Conservation (phyloP, 805 yeast species). For the Saturnispora kantuleensis region DNA sequence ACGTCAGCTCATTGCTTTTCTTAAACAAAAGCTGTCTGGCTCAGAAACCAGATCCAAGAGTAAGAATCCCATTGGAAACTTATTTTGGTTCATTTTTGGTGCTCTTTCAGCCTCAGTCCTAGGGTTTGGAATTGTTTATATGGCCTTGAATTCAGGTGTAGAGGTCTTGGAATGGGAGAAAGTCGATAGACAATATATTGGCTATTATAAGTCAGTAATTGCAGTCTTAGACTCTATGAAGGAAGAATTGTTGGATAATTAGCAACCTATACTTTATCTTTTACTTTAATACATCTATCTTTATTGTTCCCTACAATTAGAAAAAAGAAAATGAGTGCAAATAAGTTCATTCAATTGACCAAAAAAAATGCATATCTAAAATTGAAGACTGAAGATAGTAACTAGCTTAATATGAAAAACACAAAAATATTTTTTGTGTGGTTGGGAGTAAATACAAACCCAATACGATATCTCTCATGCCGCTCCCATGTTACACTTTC, state of each 20-base stretch:
- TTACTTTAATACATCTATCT: neutral
- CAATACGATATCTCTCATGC: too few relatives aligned
- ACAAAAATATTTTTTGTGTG: too few relatives aligned
- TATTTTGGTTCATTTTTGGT: neutral
- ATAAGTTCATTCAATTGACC: too few relatives aligned
- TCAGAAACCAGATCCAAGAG: neutral
- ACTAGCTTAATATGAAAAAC: too few relatives aligned
- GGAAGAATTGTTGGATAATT: conserved; percentile 1
- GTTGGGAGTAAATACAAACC: too few relatives aligned
- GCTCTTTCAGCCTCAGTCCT: neutral
- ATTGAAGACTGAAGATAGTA: too few relatives aligned
- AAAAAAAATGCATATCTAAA: too few relatives aligned
- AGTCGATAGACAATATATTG: conserved; percentile 7
- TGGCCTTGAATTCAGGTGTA: neutral
- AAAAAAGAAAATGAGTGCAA: too few relatives aligned
- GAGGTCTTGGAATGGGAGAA: neutral
- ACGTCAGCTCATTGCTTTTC: conserved; percentile 7
- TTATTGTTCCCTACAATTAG: too few relatives aligned
- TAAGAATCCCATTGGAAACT: neutral
- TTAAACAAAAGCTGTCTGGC: neutral
- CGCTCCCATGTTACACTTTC: too few relatives aligned
- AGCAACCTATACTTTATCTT: neutral
- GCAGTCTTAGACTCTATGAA: conserved; percentile 8
- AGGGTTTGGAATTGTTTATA: conserved; percentile 1
- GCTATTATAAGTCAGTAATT: conserved; percentile 8